These are phyloP conservation scores for Rhynchospora tenuis DNA, from an alignment of 176 grass and related monocot genomes.

Conservation along the genomic window DNA sequence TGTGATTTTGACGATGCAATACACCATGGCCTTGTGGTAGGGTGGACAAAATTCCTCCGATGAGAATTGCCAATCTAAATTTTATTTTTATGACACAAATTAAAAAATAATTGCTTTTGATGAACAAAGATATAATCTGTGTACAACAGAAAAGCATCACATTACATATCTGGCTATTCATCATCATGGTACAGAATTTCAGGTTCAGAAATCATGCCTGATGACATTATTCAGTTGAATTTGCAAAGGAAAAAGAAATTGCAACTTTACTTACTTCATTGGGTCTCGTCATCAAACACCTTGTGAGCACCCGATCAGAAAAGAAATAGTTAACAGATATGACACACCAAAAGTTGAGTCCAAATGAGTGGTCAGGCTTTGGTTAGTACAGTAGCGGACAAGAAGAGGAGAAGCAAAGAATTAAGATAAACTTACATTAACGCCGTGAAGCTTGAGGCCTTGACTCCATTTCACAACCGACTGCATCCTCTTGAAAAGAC, in stretches of 20 bases:
- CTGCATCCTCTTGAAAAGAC: no score
- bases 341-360: no score
- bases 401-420: no score
- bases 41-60: not conserved
- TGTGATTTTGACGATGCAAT: not conserved
- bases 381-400: no score
- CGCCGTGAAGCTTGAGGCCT: no score
- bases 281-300: constrained; percentile 6
- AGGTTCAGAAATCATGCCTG: not conserved
- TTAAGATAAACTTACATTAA: no score
- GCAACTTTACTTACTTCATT: not conserved
- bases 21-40: not conserved
- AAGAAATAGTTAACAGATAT: not conserved
- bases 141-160: no score
- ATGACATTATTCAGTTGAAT: not conserved
- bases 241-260: not conserved
- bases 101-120: not conserved
- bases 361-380: no score
- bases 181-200: not conserved
- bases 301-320: not conserved
- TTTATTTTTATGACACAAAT: not conserved
- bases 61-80: not conserved
- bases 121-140: no score
- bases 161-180: not conserved
- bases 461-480: no score